Percentiles rank a stretch among this genome's conserved stretches.
phyloP scores from a whole-genome alignment of 2,329 filamentous ascomycete species.

The Trichophaea hybrida region DNA sequence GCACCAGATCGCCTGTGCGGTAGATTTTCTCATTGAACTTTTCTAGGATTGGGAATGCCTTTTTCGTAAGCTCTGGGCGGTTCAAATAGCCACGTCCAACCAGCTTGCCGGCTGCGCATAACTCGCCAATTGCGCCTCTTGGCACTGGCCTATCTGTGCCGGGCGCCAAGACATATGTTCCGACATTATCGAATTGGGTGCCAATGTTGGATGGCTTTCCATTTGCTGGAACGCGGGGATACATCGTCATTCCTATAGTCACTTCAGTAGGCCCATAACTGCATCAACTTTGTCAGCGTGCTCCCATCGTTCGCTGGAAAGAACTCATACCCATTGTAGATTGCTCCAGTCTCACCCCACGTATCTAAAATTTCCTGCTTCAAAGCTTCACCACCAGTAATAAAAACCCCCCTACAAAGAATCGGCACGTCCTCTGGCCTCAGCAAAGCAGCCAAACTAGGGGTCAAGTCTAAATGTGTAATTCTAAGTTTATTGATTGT shows the following conservation, averaged over 20 bases:
- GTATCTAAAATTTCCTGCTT: conserved; percentile 77
- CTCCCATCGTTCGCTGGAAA: conserved; percentile 20
- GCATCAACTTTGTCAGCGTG: neutral
- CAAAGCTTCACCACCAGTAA: conserved; percentile 77
- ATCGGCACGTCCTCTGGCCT: conserved; percentile 68
- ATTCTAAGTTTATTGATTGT: conserved; percentile 59
- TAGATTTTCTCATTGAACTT: conserved; percentile 51
- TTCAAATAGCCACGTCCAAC: conserved; percentile 86
- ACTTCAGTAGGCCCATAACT: conserved; percentile 71
- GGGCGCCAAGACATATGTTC: conserved; percentile 60
- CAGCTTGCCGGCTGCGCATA: conserved; percentile 73
- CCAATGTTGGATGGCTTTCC: conserved; percentile 83
- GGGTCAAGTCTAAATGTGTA: conserved; percentile 84
- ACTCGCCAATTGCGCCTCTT: conserved; percentile 66
- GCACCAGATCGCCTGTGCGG: conserved; percentile 75
- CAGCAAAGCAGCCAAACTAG: conserved; percentile 65
- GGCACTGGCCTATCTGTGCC: conserved; percentile 57
- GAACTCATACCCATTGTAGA: conserved; percentile 62
- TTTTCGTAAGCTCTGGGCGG: conserved; percentile 57
- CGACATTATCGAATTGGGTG: conserved; percentile 72
- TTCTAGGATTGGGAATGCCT: conserved; percentile 56
- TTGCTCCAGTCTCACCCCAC: conserved; percentile 66
- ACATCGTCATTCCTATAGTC: conserved; percentile 86
- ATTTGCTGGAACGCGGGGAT: conserved; percentile 59
- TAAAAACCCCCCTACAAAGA: conserved; percentile 72